Evolutionary conservation across 2,329 filamentous ascomycete genomes (phyloP), one percentile per base, ranked within the genome.

Genomic region (Exophiala aquamarina): DNA sequence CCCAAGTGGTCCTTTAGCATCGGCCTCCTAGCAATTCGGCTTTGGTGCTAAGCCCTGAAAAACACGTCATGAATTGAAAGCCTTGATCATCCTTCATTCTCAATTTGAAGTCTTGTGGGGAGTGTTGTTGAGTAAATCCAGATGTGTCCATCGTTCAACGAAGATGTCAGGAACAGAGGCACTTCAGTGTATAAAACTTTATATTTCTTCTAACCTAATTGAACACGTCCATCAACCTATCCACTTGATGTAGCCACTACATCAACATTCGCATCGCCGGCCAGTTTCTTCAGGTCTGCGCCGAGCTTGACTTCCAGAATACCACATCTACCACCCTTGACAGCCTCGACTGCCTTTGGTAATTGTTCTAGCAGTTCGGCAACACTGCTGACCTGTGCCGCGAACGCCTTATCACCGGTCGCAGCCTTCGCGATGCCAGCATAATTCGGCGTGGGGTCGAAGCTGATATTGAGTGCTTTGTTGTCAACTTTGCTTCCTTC

Each of bases 401-500:
- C 80, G 78, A 81, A 86, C 3, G 52, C 51, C 2, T 82, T 61
- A 0, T 81, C 81, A 5, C 82, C 82, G 0, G 76, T 74, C 1
- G 83, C 82, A 4, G 83, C 83, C 62, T 79, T 82, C 1, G 83
- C 83, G 51, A 86, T 86, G 1, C 83, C 83, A 0, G 81, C 70
- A 59, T 86, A 86, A 54, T 87, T 83, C 0, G 83, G 83, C 0
- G 79, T 79, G 0, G 83, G 83, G 1, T 73, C 75, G 58, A 87
- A 86, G 0, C 75, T 79, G 54, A 87, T 86, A 55, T 86, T 85
- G 29, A 86, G 63, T 37, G 83, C 81, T 50, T 80, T 76, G 50
- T 85, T 85, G 32, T 73, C 76, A 2, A 77, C 80, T 47, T 80
- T 81, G 1, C 74, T 77, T 1, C 80, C 83, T 41, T 78, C 71